Evolutionary conservation across 306 rosid species (phyloP).

Genomic region (Pueraria montana): DNA sequence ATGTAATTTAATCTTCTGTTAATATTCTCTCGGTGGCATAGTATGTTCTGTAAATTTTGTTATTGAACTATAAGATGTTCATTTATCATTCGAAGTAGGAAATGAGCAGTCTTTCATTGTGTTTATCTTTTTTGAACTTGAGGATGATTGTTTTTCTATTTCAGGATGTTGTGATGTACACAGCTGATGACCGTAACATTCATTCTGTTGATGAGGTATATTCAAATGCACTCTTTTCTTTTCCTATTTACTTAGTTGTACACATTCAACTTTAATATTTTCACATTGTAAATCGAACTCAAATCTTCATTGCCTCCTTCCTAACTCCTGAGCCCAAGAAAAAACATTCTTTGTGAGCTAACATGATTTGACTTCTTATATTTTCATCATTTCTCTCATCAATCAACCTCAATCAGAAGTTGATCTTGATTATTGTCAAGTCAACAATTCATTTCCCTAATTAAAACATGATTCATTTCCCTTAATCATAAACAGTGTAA

Average conservation of each 20-base stretch:
- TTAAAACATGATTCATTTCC: neutral
- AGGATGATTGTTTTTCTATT: slow-evolving; percentile 4
- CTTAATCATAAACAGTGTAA: neutral
- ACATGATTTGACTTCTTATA: slow-evolving; percentile 15
- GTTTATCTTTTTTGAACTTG: slow-evolving; percentile 25
- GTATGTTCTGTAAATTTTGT: slow-evolving; percentile 8
- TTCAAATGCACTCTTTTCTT: neutral
- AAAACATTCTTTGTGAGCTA: neutral
- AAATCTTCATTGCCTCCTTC: slow-evolving; percentile 3
- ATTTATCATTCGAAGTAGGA: slow-evolving; percentile 5
- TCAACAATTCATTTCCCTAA: neutral
- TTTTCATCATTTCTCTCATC: slow-evolving; percentile 7
- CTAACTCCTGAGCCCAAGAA: neutral
- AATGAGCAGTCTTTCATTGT: slow-evolving; percentile 2
- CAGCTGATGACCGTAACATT: slow-evolving; percentile 77
- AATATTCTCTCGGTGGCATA: neutral
- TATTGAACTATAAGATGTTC: slow-evolving; percentile 21
- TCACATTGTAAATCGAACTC: neutral
- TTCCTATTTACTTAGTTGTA: neutral
- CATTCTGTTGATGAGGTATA: slow-evolving; percentile 96
- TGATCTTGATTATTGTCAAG: neutral
- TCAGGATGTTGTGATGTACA: slow-evolving; percentile 90
- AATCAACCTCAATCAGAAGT: neutral
- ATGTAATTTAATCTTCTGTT: slow-evolving; percentile 18
- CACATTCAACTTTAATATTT: neutral